Percentiles rank a stretch among this genome's conserved stretches.
Conservation (phyloP, 495 filamentous ascomycete genomes). For the Penicillium waksmanii region DNA sequence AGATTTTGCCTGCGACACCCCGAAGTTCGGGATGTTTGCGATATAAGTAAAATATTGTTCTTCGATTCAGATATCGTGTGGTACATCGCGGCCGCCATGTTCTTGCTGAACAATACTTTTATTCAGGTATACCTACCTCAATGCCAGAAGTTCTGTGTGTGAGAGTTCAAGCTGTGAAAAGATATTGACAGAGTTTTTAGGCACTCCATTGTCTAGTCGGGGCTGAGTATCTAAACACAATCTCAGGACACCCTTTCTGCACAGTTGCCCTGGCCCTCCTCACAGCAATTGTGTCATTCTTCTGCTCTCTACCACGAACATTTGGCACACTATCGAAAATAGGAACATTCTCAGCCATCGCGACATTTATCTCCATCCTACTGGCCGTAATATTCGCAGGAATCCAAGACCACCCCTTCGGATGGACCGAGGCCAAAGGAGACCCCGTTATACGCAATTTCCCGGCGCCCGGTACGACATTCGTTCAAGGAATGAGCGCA, state of each 20-base stretch:
- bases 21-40: constrained; percentile 82
- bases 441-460: constrained; percentile 62
- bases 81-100: constrained; percentile 82
- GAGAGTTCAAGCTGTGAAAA: too few species aligned
- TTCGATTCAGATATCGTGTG: constrained; percentile 73
- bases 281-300: constrained; percentile 65
- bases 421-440: constrained; percentile 57
- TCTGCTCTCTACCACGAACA: constrained; percentile 77
- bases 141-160: too few species aligned
- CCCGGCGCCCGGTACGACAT: constrained; percentile 66
- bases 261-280: constrained; percentile 73
- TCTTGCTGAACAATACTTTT: constrained; percentile 85
- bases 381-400: constrained; percentile 76
- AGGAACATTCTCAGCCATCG: constrained; percentile 70
- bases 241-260: constrained; percentile 62
- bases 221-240: constrained; percentile 80
- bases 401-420: constrained; percentile 65
- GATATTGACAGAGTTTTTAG: constrained; percentile 35
- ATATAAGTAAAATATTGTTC: constrained; percentile 83
- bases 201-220: constrained; percentile 75
- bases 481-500: constrained; percentile 73
- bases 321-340: constrained; percentile 74
- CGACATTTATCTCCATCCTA: constrained; percentile 80
- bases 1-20: constrained; percentile 81
- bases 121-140: constrained; percentile 38